Evolutionary conservation across 2,329 filamentous ascomycete genomes (phyloP).

Genomic region (Botrytis fragariae): DNA sequence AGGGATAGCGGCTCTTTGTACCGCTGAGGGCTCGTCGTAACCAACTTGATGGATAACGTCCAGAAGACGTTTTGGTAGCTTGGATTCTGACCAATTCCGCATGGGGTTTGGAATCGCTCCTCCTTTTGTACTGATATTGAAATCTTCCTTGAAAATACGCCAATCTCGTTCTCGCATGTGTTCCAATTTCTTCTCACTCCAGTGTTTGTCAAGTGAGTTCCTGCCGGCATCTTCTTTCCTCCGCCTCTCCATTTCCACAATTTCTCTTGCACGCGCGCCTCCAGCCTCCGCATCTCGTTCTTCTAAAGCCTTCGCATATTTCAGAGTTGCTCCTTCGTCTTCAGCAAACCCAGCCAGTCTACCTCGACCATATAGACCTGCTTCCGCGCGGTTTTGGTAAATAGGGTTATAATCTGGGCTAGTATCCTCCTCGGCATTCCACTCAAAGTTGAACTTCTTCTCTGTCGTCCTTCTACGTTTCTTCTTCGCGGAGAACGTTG

Average conservation of each 20-base stretch:
- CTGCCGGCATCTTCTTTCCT: conserved; percentile 70
- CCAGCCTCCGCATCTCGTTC: conserved; percentile 75
- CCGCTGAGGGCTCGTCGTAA: conserved; percentile 86
- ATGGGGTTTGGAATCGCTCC: conserved; percentile 92
- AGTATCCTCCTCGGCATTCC: conserved; percentile 94
- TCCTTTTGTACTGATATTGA: conserved; percentile 93
- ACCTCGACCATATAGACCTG: conserved; percentile 68
- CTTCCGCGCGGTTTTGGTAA: conserved; percentile 66
- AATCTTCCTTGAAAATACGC: conserved; percentile 99
- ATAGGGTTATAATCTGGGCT: conserved; percentile 78
- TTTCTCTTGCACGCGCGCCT: conserved; percentile 69
- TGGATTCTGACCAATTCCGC: conserved; percentile 88
- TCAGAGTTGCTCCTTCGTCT: conserved; percentile 53
- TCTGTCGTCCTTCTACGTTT: conserved; percentile 90
- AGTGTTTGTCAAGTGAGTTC: conserved; percentile 84
- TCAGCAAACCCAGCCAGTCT: conserved; percentile 65
- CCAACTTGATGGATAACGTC: conserved; percentile 81
- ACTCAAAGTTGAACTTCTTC: conserved; percentile 98
- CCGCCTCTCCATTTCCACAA: conserved; percentile 81
- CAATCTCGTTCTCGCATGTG: conserved; percentile 98
- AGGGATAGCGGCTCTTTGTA: conserved; percentile 92
- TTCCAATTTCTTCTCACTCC: conserved; percentile 87
- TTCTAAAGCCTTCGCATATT: conserved; percentile 67
- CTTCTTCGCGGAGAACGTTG: conserved; percentile 91
- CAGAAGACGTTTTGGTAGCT: conserved; percentile 71